Percentiles rank a stretch among this genome's conserved stretches.
These are phyloP conservation scores for Angomonas ambiguus DNA, from an alignment of 208 protist genomes.

Conservation along the genomic window DNA sequence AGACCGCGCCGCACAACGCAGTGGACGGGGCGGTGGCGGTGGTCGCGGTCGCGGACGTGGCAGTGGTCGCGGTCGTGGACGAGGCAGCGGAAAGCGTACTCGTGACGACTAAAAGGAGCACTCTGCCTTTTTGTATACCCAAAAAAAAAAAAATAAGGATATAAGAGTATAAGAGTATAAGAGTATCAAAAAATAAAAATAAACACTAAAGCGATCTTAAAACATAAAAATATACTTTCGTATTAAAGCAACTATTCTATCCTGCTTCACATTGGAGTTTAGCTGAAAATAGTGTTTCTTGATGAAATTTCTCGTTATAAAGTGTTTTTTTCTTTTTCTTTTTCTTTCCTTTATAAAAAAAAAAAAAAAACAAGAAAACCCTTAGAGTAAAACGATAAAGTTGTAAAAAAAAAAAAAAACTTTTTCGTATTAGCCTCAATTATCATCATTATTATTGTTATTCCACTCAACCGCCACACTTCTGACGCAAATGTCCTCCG, in stretches of 20 bases:
- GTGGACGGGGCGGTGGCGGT: constrained; percentile 23
- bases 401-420: neutral
- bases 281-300: too few species aligned
- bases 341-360: constrained; percentile 9
- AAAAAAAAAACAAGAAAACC: constrained; percentile 14
- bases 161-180: too few species aligned
- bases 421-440: neutral
- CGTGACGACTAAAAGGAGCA: constrained; percentile 17
- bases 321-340: too few species aligned
- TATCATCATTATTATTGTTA: neutral
- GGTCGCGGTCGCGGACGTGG: constrained; percentile 34
- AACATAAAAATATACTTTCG: constrained; percentile 3
- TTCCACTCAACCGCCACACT: neutral
- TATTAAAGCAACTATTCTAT: too few species aligned
- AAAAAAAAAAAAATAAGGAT: constrained; percentile 1
- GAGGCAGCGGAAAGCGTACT: constrained; percentile 32
- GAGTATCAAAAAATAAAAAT: constrained; percentile 1
- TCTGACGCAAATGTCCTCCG: neutral
- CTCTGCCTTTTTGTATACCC: neutral
- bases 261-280: too few species aligned
- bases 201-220: neutral
- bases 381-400: constrained; percentile 8
- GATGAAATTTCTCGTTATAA: too few species aligned
- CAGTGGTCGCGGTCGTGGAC: constrained; percentile 34
- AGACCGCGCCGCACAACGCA: constrained; percentile 46